Evolutionary conservation across 495 filamentous ascomycete genomes (phyloP).

Genomic region (Penicillium diatomitis): DNA sequence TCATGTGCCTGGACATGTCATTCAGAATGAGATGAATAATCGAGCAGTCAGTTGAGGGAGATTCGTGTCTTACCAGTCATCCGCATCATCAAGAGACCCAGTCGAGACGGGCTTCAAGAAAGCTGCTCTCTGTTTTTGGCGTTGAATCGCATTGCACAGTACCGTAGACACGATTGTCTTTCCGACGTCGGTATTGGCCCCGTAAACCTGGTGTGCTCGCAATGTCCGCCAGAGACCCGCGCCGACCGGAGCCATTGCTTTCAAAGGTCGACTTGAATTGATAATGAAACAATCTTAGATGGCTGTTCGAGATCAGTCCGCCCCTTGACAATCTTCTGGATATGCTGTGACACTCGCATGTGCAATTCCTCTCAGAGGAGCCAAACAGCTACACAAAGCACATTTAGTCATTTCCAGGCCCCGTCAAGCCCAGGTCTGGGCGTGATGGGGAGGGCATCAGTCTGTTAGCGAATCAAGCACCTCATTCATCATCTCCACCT

Average conservation of each 20-base stretch:
- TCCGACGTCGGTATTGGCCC: conserved; percentile 72
- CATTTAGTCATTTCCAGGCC: conserved; percentile 1
- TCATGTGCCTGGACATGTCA: conserved; percentile 42
- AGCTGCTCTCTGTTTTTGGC: conserved; percentile 38
- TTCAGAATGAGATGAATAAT: neutral
- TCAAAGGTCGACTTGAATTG: no score
- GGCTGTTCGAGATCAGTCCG: no score
- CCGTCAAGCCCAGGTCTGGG: conserved; percentile 1
- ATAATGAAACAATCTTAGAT: no score
- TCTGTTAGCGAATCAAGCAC: conserved; percentile 8
- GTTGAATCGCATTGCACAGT: conserved; percentile 50
- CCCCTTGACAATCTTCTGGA: no score
- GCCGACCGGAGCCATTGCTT: conserved; percentile 29
- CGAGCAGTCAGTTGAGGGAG: neutral
- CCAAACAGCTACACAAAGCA: neutral
- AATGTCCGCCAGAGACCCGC: conserved; percentile 53
- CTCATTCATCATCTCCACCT: conserved; percentile 4
- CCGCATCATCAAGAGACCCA: conserved; percentile 55
- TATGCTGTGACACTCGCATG: no score
- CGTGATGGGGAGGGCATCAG: conserved; percentile 7
- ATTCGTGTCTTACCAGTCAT: conserved; percentile 44
- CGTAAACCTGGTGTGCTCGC: conserved; percentile 60
- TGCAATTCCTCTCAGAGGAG: no score
- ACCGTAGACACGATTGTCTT: conserved; percentile 69
- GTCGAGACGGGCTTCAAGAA: conserved; percentile 75